Evolutionary conservation across 2,329 filamentous ascomycete genomes (phyloP), one percentile per base, ranked within the genome.

Genomic region (Epichloe gansuensis): DNA sequence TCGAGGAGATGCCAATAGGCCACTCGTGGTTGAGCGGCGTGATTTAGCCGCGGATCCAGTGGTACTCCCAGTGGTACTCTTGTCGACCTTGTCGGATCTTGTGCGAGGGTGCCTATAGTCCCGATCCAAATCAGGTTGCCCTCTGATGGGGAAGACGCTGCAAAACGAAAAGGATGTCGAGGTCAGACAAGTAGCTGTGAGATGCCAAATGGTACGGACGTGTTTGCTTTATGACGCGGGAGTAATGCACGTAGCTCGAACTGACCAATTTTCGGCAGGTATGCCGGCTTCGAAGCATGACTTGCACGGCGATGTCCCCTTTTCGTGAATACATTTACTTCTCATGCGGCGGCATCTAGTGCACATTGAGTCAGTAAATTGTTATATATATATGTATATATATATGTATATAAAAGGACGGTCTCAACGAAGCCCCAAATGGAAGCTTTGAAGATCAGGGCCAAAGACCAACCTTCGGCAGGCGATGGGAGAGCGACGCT

Each of bases 71-170:
- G 71, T 69, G 46, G 65, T 65, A 46, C n/a, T 45, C 55, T 72
- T 75, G 55, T 60, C 58, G 52, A 64, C 64, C 63, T 72, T 77
- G 50, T 78, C 74, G 39, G 71, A 66, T 56, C 73, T 72, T 57
- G 71, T 65, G 31, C 77, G 75, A 52, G 77, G 77, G 60, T 80
- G 77, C 45, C 78, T 75, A 56, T 77, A 80, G 12, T 74, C 72
- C 38, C 78, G 76, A 60, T 81, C 78, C 58, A 71, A 64, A 54
- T 81, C 76, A 9, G 72, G 70, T 45, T 78, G 72, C 42, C 78
- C 78, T 49, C 77, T 73, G 17, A 69, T 66, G 0, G 75, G 75
- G 57, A 80, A 81, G 41, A 72, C 61, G 61, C 77, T 80, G 52
- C 46, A 12, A 4, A 4, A 52, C 15, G 28, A 39, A 50, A 37